A percentile compares a stretch with the other conserved stretches of the same genome.
Evolutionary conservation across 2,329 filamentous ascomycete species (phyloP).

Genomic region (Sarocladium oryzae): DNA sequence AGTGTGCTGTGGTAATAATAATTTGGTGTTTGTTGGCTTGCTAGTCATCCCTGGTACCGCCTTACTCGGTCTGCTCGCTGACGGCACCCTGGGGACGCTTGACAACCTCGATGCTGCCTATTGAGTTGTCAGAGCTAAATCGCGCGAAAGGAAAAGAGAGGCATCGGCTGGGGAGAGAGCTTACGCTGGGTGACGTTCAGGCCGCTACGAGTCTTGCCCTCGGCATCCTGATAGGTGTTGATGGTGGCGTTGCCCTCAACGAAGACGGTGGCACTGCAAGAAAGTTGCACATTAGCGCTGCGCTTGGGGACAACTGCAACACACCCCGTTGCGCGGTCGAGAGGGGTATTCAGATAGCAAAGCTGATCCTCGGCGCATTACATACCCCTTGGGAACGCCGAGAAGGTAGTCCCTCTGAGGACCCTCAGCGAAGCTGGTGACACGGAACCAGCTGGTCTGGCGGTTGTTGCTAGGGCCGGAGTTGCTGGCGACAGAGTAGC

Average conservation of each 20-base stretch:
- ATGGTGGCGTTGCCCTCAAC: slow-evolving; percentile 78
- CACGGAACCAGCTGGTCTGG: slow-evolving; percentile 78
- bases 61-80: slow-evolving; percentile 4
- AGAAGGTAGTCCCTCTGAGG: slow-evolving; percentile 65
- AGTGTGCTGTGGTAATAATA: neutral
- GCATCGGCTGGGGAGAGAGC: slow-evolving; percentile 23
- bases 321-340: neutral
- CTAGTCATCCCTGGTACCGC: neutral
- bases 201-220: slow-evolving; percentile 58
- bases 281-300: neutral
- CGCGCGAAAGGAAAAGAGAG: neutral
- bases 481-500: slow-evolving; percentile 69
- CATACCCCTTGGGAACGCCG: slow-evolving; percentile 78
- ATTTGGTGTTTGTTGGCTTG: neutral
- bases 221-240: slow-evolving; percentile 58
- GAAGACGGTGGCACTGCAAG: slow-evolving; percentile 65
- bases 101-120: slow-evolving; percentile 40
- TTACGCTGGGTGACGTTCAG: slow-evolving; percentile 77
- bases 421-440: slow-evolving; percentile 69
- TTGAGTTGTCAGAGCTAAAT: slow-evolving; percentile 14
- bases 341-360: neutral
- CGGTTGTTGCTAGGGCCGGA: slow-evolving; percentile 61
- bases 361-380: slow-evolving; percentile 17
- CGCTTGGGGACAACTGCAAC: neutral
- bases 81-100: slow-evolving; percentile 27